Evolutionary conservation across 768 basidiomycete species (phyloP).

Genomic region (Lactarius tabidus): DNA sequence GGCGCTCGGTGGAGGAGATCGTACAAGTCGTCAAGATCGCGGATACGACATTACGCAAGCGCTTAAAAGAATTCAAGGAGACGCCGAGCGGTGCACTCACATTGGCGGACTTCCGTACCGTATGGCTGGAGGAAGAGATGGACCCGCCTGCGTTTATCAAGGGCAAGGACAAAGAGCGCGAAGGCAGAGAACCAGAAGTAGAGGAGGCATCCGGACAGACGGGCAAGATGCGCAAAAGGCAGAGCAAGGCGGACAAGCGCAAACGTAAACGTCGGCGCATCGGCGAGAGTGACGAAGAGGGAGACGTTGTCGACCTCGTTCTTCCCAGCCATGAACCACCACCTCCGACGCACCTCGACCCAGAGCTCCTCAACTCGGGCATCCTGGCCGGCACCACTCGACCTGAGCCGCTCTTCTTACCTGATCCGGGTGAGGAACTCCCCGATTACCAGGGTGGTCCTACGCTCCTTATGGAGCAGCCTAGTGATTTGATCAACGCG

Average conservation of each 20-base stretch:
- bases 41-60: slow-evolving; percentile 90
- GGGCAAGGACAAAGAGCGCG: slow-evolving; percentile 67
- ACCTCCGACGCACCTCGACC: slow-evolving; percentile 42
- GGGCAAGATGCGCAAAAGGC: slow-evolving; percentile 31
- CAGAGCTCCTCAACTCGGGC: slow-evolving; percentile 57
- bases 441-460: slow-evolving; percentile 2
- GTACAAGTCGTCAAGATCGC: slow-evolving; percentile 99
- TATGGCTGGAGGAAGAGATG: slow-evolving; percentile 89
- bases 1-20: slow-evolving; percentile 89
- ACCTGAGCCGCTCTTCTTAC: slow-evolving; percentile 34
- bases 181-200: slow-evolving; percentile 41
- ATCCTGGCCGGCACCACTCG: slow-evolving; percentile 57
- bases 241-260: slow-evolving; percentile 34
- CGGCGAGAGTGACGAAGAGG: slow-evolving; percentile 38
- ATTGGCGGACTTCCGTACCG: slow-evolving; percentile 81
- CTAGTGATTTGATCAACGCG: neutral
- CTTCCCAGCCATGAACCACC: slow-evolving; percentile 28
- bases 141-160: slow-evolving; percentile 88
- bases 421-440: slow-evolving; percentile 32
- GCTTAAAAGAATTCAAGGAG: slow-evolving; percentile 90
- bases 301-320: slow-evolving; percentile 29
- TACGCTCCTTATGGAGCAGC: slow-evolving; percentile 11
- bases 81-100: slow-evolving; percentile 85
- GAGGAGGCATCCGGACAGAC: slow-evolving; percentile 30
- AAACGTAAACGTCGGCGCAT: slow-evolving; percentile 38